These are phyloP conservation scores for Triticum turgidum DNA, from an alignment of 176 grass and related monocot genomes.

Conservation along the genomic window DNA sequence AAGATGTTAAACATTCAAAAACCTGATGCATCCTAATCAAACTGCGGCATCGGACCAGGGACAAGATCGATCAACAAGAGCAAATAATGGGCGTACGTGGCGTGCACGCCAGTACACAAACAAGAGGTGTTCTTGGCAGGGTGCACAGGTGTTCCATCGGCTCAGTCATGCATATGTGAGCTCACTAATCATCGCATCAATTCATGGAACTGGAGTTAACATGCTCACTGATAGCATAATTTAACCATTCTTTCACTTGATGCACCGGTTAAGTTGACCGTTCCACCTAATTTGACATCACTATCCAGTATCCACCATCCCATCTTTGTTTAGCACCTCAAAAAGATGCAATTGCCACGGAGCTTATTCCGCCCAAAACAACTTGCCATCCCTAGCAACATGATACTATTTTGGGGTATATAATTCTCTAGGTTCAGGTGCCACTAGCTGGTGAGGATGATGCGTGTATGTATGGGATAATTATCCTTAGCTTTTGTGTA, in stretches of 20 bases:
- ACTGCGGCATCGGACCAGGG: neutral
- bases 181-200: neutral
- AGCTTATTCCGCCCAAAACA: neutral
- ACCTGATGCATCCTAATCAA: neutral
- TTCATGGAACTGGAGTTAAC: neutral
- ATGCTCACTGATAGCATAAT: neutral
- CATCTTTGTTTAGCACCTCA: neutral
- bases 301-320: neutral
- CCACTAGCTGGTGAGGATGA: too few relatives aligned
- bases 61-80: neutral
- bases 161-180: neutral
- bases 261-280: neutral
- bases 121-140: neutral
- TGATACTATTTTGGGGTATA: neutral
- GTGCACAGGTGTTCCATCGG: conserved; percentile 5
- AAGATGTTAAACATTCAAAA: neutral
- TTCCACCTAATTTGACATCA: neutral
- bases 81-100: neutral
- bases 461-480: too few relatives aligned
- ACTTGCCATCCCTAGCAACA: neutral
- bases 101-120: neutral
- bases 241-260: neutral
- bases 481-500: too few relatives aligned
- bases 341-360: neutral
- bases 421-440: too few relatives aligned